Conservation (phyloP, 345 rosid genomes). For the Brassica incana region DNA sequence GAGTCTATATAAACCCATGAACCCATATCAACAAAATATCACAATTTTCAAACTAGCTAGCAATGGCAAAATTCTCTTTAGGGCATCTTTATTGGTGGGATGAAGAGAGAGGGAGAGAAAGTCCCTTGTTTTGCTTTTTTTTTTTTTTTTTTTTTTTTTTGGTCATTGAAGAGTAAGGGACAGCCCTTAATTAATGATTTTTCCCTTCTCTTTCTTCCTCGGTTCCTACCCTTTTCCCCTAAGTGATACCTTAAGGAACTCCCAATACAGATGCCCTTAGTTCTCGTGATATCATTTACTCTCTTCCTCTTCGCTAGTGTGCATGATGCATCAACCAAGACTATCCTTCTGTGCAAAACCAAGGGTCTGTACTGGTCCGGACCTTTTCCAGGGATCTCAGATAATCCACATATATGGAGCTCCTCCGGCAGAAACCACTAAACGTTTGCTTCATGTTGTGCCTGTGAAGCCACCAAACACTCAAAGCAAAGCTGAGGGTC, state of each 20-base stretch:
- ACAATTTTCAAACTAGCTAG: neutral
- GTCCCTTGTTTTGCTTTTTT: too few relatives aligned
- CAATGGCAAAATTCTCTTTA: slow-evolving; percentile 6
- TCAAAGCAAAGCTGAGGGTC: neutral
- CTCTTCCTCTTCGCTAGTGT: slow-evolving; percentile 6
- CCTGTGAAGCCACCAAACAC: neutral
- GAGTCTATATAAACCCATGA: slow-evolving; percentile 9
- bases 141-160: too few relatives aligned
- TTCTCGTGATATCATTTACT: slow-evolving; percentile 1
- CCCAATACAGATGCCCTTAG: neutral
- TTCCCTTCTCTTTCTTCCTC: too few relatives aligned
- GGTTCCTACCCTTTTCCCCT: too few relatives aligned
- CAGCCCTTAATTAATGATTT: too few relatives aligned
- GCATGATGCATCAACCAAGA: neutral
- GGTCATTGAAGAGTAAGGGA: too few relatives aligned
- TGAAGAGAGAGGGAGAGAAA: too few relatives aligned
- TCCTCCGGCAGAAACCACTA: neutral
- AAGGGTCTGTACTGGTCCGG: neutral
- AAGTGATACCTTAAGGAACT: too few relatives aligned
- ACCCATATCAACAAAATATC: neutral
- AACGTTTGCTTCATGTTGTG: neutral
- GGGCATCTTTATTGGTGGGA: too few relatives aligned
- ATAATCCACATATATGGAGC: neutral
- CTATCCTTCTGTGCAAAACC: neutral
- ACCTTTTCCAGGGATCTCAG: too few relatives aligned